Evolutionary conservation across 129 eudicot genomes (phyloP).

Genomic region (Flaveria bidentis): DNA sequence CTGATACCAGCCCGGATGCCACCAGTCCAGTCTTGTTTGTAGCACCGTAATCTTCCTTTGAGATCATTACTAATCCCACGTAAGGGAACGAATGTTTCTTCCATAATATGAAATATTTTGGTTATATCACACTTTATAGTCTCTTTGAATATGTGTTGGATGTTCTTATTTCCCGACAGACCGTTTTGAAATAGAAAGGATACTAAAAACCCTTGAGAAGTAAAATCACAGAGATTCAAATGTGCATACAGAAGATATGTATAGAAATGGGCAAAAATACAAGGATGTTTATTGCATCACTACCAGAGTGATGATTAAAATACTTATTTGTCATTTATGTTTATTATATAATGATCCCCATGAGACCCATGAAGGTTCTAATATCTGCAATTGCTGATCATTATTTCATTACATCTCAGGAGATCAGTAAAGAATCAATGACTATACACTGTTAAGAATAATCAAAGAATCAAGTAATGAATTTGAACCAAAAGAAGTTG

Average conservation of each 20-base stretch:
- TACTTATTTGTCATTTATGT: conserved; percentile 27
- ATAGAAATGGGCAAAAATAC: conserved; percentile 45
- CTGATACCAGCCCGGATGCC: conserved; percentile 93
- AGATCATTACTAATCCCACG: conserved; percentile 97
- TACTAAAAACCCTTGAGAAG: conserved; percentile 68
- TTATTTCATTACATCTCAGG: conserved; percentile 46
- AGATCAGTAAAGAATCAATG: conserved; percentile 39
- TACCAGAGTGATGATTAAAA: conserved; percentile 21
- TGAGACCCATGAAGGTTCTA: conserved; percentile 40
- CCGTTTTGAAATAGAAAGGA: conserved; percentile 1
- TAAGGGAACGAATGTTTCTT: conserved; percentile 92
- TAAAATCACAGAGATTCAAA: conserved; percentile 40
- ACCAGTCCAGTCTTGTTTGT: conserved; percentile 95
- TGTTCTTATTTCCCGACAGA: neutral
- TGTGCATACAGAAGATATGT: conserved; percentile 36
- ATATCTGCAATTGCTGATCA: conserved; percentile 33
- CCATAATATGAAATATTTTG: conserved; percentile 54
- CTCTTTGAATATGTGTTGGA: no score
- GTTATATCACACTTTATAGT: conserved; percentile 1
- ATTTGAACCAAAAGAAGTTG: conserved; percentile 25
- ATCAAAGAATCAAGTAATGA: conserved; percentile 57
- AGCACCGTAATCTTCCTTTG: conserved; percentile 86
- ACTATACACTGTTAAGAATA: conserved; percentile 31
- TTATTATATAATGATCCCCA: conserved; percentile 32
- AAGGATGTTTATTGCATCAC: conserved; percentile 33